Evolutionary conservation across 2,329 filamentous ascomycete genomes (phyloP).

Genomic region (Fusarium secorum): DNA sequence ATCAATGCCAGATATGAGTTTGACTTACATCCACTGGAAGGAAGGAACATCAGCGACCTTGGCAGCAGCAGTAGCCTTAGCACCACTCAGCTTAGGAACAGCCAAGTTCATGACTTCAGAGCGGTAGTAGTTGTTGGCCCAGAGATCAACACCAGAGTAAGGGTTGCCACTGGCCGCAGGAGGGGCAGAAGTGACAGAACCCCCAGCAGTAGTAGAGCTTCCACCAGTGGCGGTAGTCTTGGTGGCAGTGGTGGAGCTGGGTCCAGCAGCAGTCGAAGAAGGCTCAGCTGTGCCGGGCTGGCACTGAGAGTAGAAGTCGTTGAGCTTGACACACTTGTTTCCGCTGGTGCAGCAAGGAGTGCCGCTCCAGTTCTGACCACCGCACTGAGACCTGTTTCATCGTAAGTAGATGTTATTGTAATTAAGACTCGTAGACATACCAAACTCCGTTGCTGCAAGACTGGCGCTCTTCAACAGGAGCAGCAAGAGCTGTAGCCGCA

Average conservation of each 20-base stretch:
- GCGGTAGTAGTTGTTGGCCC: constrained; percentile 64
- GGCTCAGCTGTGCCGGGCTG: constrained; percentile 24
- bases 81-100: constrained; percentile 67
- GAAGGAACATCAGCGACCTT: constrained; percentile 61
- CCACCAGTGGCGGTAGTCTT: constrained; percentile 5
- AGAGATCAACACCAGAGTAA: constrained; percentile 58
- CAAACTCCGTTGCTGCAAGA: constrained; percentile 34
- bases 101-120: constrained; percentile 63
- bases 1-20: accelerated
- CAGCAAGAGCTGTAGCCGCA: constrained; percentile 47
- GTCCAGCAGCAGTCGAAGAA: constrained; percentile 21
- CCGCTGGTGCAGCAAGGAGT: constrained; percentile 52
- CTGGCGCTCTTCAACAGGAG: constrained; percentile 49
- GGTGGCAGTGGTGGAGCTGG: constrained; percentile 17
- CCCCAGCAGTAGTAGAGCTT: constrained; percentile 26
- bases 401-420: not conserved
- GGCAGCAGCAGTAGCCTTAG: constrained; percentile 60
- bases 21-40: constrained; percentile 60
- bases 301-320: constrained; percentile 39
- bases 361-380: constrained; percentile 54
- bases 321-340: constrained; percentile 37
- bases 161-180: constrained; percentile 59
- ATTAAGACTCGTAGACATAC: not conserved
- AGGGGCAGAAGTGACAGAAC: constrained; percentile 33
- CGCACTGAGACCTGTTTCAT: constrained; percentile 50